Base-by-base conservation (phyloP, 306 rosid genomes). In the Acacia acuminata region DNA sequence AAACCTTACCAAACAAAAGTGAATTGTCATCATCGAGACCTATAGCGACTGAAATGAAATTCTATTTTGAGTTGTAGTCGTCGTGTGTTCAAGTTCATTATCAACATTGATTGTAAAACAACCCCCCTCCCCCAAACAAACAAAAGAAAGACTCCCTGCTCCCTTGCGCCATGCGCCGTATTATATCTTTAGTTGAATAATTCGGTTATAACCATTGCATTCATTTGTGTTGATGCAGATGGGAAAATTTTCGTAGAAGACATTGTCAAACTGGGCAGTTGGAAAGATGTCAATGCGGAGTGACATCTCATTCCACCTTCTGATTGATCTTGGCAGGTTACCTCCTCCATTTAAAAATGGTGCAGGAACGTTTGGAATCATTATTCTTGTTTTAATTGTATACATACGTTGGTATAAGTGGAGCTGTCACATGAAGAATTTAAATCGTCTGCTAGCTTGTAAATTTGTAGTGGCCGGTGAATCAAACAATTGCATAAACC, bases 161-260 rank as follows among this genome's bases (percentile, higher is more conserved):
- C n/a, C n/a, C n/a, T 4, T 50, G 19, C 20, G 55, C 55, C 55
- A 45, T 16, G 71, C 71, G 2, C 32, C 32, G 32, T 32, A 32
- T 32, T 32, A 32, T 47, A 44, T 64, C 43, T 78, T n/a, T 53
- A 8, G 48, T 74, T 69, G 56, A 75, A 47, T 36, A 44, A 64
- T 58, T 7, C 20, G 77, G 77, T 20, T 45, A 7, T 47, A 55
- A 75, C 27, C 55, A 73, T 40, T 77, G 25, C 45, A n/a, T 34
- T 81, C 25, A 9, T 48, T 25, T 82, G 83, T 63, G 65, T 70
- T 82, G 81, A 58, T 58, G 73, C 94, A 95, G 99, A 95, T 82
- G 99, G 99, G 65, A 95, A 92, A 83, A 95, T 95, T 85, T 93
- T 93, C 69, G 99, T 95, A 14, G 99, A 95, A 81, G 99, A 95